A percentile compares a stretch with the other conserved stretches of the same genome.
phyloP scores from a whole-genome alignment of 345 rosid species.

The Eucalyptus sp. region DNA sequence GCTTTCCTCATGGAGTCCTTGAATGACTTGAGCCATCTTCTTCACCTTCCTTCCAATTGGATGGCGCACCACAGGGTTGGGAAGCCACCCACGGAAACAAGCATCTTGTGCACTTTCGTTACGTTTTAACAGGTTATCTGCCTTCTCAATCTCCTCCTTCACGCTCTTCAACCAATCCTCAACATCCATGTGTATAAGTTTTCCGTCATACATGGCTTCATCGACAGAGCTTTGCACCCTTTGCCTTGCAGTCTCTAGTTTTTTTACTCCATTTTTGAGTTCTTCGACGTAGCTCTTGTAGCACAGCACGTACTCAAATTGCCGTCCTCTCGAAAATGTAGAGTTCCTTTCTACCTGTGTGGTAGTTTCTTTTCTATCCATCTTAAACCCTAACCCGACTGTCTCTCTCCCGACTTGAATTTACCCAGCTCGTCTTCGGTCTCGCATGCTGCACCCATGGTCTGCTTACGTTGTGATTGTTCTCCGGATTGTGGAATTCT shows the following conservation, averaged over 20 bases:
- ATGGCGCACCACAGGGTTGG: neutral
- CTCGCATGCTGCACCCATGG: too few relatives aligned
- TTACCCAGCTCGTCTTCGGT: too few relatives aligned
- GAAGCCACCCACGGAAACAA: neutral
- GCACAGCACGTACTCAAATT: neutral
- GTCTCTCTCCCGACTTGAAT: too few relatives aligned
- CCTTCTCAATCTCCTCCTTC: rapidly evolving
- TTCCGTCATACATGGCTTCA: neutral
- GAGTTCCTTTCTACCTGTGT: too few relatives aligned
- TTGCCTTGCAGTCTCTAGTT: rapidly evolving
- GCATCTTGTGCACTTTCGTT: neutral
- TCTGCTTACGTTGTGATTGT: too few relatives aligned
- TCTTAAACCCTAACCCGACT: too few relatives aligned
- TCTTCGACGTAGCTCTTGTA: neutral
- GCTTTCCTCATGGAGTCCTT: rapidly evolving
- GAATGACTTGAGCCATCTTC: neutral
- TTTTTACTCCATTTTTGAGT: neutral
- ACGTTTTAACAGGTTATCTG: neutral
- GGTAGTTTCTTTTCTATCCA: too few relatives aligned
- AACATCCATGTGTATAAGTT: rapidly evolving
- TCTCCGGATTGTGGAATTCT: too few relatives aligned
- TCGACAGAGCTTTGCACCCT: rapidly evolving
- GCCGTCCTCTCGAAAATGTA: too few relatives aligned
- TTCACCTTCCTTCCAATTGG: neutral
- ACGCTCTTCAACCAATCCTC: neutral